Evolutionary conservation across 2,329 filamentous ascomycete species (phyloP), one percentile per base, ranked within the genome.

Genomic region (Pseudonectria buxi): DNA sequence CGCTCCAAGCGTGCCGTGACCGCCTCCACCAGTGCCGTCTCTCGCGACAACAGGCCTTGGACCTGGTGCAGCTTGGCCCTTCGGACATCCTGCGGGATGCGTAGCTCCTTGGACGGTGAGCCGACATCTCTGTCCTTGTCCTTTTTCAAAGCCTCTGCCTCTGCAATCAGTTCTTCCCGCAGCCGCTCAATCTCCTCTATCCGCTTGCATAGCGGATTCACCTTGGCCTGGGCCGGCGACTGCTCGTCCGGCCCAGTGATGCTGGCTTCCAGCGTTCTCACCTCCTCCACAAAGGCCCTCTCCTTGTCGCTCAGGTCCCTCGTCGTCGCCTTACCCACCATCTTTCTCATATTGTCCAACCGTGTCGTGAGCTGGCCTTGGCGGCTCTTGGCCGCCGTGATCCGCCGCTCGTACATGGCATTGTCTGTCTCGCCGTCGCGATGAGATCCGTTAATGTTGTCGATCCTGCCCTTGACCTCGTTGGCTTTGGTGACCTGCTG

Each of bases 21-120:
- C 14, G 76, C 81, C 47, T 85, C 80, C 6, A 86, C 76, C 49
- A 86, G 58, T 5, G 78, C 78, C 30, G 74, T 74, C 60, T 86
- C 81, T 18, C 81, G 65, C 38, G 81, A 77, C 45, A 86, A 60
- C 40, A 84, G 57, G 18, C 62, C 62, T 59, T 76, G 76, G 14
- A 86, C 76, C 54, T 83, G 73, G 37, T 68, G 67, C 45, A 85
- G 59, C 60, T 83, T 83, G 33, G 68, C 72, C 58, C 69, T 74
- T 39, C 78, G 69, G 39, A 83, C 69, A 36, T 79, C 76, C 14
- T 69, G 62, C 10, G 78, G 74, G 35, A 83, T 75, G 44, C 68
- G 64, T 33, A 75, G 47, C 40, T 71, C 65, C 30, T 62, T 59
- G 16, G 46, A 42, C 26, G 43, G 43, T 36, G 64, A 55, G 57